Conservation (phyloP, 2,329 filamentous ascomycete genomes). For the Penicillium hordei region DNA sequence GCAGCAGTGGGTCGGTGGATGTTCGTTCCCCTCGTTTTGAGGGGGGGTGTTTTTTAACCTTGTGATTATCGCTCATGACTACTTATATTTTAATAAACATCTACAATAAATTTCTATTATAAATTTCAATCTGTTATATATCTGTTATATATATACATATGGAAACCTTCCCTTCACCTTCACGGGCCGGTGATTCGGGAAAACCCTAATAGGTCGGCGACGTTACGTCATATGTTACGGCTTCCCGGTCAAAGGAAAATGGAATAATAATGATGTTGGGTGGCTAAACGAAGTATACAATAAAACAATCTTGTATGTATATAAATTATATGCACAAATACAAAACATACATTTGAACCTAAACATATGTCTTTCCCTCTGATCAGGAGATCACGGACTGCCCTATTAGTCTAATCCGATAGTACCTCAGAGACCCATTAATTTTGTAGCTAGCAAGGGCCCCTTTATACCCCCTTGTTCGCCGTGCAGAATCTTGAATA, state of each 20-base stretch:
- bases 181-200: slow-evolving; percentile 26
- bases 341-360: background rate
- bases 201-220: slow-evolving; percentile 13
- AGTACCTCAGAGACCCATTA: background rate
- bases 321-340: background rate
- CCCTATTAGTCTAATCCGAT: background rate
- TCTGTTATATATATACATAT: background rate
- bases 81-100: background rate
- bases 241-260: slow-evolving; percentile 16
- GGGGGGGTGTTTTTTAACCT: background rate
- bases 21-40: slow-evolving; percentile 22
- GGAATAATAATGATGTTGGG: slow-evolving; percentile 19
- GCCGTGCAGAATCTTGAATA: slow-evolving; percentile 5
- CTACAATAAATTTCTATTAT: background rate
- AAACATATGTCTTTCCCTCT: background rate
- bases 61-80: background rate
- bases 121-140: background rate
- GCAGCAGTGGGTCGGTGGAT: slow-evolving; percentile 37
- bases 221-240: slow-evolving; percentile 31
- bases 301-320: background rate
- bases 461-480: slow-evolving; percentile 3
- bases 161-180: background rate
- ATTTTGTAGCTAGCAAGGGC: background rate
- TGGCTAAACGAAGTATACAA: background rate
- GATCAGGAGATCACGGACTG: background rate